Base-by-base conservation (phyloP, 495 filamentous ascomycete genomes). In the Hyaloscypha finlandica region DNA sequence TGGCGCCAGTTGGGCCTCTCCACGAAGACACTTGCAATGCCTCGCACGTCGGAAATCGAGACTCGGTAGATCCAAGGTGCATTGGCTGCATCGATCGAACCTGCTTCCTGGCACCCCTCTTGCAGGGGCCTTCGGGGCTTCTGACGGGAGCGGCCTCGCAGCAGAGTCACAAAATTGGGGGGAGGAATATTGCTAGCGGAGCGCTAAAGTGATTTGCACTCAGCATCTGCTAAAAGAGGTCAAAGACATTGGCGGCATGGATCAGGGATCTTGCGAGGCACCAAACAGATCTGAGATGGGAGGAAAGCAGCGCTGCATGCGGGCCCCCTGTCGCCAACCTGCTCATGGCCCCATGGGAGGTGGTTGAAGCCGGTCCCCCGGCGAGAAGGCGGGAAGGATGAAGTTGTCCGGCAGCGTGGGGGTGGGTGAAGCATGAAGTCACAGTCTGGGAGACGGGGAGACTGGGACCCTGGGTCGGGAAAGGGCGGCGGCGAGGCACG, bases 181-280 rank as follows among this genome's bases (percentile, higher is more conserved):
- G 37, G 37, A 8, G 20, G 5, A 37, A 14, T 22, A 22, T 25
- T 12, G 31, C 33, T 51, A 52, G 51, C 12, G 35, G 16, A n/a
- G 66, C 56, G 55, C 56, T 54, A 66, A 25, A 58, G 53, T 39
- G 68, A 71, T 67, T 61, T 64, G 65, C 65, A 52, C 57, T 61
- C 48, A 71, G 56, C 56, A 68, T 65, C 64, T 63, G 64, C 68
- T 45, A 59, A 67, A 68, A 65, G 56, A 62, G 70, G 67, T 64
- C 67, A 59, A 72, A 69, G 67, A 69, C 61, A 69, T 66, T 30
- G 22, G 45, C 20, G n/a, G 8, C 63, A 45, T 30, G 70, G 70
- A 58, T 69, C 70, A 64, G 52, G 70, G 67, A 60, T 69, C 70
- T 69, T 69, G 66, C 66, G 68, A 68, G 60, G 70, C 53, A 67